Conservation (phyloP, 2,329 filamentous ascomycete species). For the Curvularia verruculosa region DNA sequence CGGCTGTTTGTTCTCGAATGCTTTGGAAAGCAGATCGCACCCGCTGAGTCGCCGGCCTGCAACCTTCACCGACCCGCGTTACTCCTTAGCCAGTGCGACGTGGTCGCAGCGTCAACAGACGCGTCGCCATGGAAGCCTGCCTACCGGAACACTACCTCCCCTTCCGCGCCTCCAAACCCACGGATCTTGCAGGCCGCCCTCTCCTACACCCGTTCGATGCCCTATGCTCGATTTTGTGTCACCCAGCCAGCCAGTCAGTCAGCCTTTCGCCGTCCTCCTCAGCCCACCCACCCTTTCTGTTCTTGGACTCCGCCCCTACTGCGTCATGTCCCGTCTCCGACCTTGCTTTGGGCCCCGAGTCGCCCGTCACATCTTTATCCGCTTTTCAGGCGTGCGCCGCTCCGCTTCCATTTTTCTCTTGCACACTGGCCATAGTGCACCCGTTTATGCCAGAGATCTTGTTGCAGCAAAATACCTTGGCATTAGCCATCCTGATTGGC, state of each 20-base stretch:
- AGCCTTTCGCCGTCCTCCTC: too few relatives aligned
- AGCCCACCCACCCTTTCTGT: too few relatives aligned
- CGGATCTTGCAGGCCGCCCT: slow-evolving; percentile 30
- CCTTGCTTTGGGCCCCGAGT: slow-evolving; percentile 30
- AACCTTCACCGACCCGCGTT: slow-evolving; percentile 20
- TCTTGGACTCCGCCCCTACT: slow-evolving; percentile 23
- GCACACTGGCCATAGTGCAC: slow-evolving; percentile 34
- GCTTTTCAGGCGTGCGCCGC: slow-evolving; percentile 26
- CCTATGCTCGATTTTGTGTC: too few relatives aligned
- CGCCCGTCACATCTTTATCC: slow-evolving; percentile 23
- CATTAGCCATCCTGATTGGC: slow-evolving; percentile 29
- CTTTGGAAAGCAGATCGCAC: slow-evolving; percentile 21
- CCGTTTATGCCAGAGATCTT: slow-evolving; percentile 32
- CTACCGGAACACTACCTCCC: slow-evolving; percentile 40
- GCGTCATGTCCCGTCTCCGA: slow-evolving; percentile 4
- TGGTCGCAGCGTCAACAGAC: slow-evolving; percentile 24
- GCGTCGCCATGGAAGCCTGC: slow-evolving; percentile 25
- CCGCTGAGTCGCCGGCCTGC: slow-evolving; percentile 12
- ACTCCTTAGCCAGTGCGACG: slow-evolving; percentile 12
- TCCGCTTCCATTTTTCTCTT: slow-evolving; percentile 22
- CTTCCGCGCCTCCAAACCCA: slow-evolving; percentile 38
- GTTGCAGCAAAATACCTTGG: slow-evolving; percentile 31
- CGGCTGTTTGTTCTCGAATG: slow-evolving; percentile 33
- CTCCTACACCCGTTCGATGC: background rate
- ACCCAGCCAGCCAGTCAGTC: too few relatives aligned